Evolutionary conservation across 2,329 filamentous ascomycete genomes (phyloP).

Genomic region (Pseudogymnoascus sp.): DNA sequence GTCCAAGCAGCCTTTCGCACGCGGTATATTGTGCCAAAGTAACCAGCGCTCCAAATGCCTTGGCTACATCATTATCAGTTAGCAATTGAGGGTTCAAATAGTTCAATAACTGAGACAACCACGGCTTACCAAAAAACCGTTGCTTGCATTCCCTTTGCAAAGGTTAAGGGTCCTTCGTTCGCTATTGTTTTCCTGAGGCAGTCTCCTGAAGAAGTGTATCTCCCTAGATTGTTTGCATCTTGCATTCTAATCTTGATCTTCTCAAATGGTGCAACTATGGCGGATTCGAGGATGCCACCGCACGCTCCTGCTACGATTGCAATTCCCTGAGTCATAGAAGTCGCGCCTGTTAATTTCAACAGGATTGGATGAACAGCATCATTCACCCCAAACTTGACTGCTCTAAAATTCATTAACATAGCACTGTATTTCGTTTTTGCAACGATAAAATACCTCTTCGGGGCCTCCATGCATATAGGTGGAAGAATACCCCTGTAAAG

Average conservation of each 20-base stretch:
- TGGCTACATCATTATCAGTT: constrained; percentile 36
- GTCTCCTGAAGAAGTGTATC: constrained; percentile 72
- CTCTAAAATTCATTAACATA: constrained; percentile 34
- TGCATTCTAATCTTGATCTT: constrained; percentile 93
- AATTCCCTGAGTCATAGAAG: constrained; percentile 80
- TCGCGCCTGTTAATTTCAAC: constrained; percentile 68
- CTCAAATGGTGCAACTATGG: constrained; percentile 93
- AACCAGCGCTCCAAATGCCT: constrained; percentile 81
- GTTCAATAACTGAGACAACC: no score
- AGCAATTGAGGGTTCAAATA: no score
- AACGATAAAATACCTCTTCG: constrained; percentile 47
- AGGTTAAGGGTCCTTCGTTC: constrained; percentile 68
- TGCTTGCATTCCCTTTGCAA: constrained; percentile 90
- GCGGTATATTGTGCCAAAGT: constrained; percentile 96
- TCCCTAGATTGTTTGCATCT: constrained; percentile 81
- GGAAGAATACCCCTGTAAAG: constrained; percentile 89
- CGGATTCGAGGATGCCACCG: constrained; percentile 84
- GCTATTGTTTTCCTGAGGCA: constrained; percentile 69
- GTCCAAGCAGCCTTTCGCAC: constrained; percentile 72
- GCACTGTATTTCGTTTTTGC: not conserved
- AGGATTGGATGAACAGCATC: constrained; percentile 93
- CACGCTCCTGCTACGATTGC: constrained; percentile 85
- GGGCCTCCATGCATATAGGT: constrained; percentile 90
- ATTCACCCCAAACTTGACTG: constrained; percentile 95
- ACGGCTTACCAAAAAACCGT: constrained; percentile 65